These are phyloP conservation scores for Brassica incana DNA, from an alignment of 345 rosid genomes.

Conservation along the genomic window DNA sequence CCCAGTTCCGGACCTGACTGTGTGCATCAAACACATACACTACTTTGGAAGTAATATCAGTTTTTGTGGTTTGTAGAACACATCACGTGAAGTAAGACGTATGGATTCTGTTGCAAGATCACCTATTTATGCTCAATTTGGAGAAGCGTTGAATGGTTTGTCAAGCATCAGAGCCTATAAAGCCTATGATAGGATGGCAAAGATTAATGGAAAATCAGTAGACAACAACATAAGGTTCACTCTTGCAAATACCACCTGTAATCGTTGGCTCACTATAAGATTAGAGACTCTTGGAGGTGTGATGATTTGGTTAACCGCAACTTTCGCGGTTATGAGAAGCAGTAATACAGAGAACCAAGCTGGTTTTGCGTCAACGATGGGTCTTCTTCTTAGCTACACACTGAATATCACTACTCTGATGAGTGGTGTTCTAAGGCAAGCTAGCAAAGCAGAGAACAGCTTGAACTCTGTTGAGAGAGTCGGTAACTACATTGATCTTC, in stretches of 20 bases:
- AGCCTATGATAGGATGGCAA: conserved; percentile 82
- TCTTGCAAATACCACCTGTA: conserved; percentile 69
- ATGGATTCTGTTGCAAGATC: conserved; percentile 85
- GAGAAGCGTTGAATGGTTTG: conserved; percentile 93
- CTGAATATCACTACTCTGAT: conserved; percentile 73
- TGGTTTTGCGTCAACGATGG: conserved; percentile 83
- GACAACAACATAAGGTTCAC: conserved; percentile 91
- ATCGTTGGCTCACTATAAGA: conserved; percentile 87
- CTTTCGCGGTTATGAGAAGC: conserved; percentile 77
- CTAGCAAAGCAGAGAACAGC: conserved; percentile 93
- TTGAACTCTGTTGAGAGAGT: conserved; percentile 92
- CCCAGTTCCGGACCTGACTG: too few species aligned
- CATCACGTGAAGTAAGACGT: conserved; percentile 91
- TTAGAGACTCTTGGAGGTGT: conserved; percentile 86
- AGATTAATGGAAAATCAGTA: conserved; percentile 74
- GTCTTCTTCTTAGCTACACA: conserved; percentile 87
- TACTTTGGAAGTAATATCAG: background rate
- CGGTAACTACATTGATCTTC: conserved; percentile 81
- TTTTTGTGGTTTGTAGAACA: conserved; percentile 55
- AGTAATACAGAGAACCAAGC: conserved; percentile 63
- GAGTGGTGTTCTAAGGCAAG: conserved; percentile 81
- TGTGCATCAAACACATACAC: background rate
- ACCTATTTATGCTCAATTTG: conserved; percentile 90
- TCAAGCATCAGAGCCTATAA: conserved; percentile 85
- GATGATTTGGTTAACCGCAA: conserved; percentile 92